Percentiles rank a stretch among this genome's conserved stretches.
phyloP scores from a whole-genome alignment of 305 asterid species.

The Solanum hybrid region DNA sequence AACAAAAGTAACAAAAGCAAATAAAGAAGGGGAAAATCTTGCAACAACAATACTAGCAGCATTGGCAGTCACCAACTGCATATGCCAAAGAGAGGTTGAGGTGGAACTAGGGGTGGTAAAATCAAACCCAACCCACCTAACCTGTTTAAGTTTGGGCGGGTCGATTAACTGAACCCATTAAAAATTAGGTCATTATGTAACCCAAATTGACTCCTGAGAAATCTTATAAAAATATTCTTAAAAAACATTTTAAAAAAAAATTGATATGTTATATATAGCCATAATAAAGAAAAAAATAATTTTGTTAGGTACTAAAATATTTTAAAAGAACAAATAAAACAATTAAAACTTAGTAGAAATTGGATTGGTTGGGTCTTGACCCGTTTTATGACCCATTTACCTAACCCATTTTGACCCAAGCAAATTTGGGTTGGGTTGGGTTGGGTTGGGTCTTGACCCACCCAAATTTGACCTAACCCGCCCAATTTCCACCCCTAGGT shows the following conservation, averaged over 20 bases:
- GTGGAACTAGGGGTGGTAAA: neutral
- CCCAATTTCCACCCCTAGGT: neutral
- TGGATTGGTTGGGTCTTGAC: neutral
- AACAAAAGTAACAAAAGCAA: neutral
- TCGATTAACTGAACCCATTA: neutral
- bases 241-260: neutral
- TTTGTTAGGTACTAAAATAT: neutral
- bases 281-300: neutral
- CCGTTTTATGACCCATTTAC: neutral
- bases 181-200: no score
- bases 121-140: neutral
- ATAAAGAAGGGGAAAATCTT: neutral
- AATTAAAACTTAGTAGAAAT: neutral
- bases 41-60: neutral
- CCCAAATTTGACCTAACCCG: neutral
- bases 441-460: neutral
- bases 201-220: neutral
- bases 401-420: neutral
- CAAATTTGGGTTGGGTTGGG: neutral
- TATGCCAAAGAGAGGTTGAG: neutral
- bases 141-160: neutral
- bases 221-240: no score
- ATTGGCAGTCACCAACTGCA: neutral
- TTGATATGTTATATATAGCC: neutral
- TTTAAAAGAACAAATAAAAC: neutral